A percentile compares a stretch with the other conserved stretches of the same genome.
phyloP scores from a whole-genome alignment of 106 monocot species.

The Apostasia shenzhenica region DNA sequence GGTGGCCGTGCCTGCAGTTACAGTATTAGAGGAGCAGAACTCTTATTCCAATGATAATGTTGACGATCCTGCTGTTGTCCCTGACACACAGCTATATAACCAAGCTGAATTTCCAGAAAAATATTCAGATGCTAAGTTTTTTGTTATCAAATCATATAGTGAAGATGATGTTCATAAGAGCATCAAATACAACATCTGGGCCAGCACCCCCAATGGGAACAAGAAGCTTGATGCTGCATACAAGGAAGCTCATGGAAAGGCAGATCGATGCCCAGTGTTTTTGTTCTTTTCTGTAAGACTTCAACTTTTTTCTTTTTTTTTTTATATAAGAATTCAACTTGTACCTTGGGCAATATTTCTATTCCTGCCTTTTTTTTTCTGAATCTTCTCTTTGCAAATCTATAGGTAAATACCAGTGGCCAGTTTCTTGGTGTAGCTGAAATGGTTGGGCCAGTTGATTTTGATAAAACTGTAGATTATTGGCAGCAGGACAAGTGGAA shows the following conservation, averaged over 20 bases:
- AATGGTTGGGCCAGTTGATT: conserved; percentile 88
- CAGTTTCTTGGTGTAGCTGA: conserved; percentile 97
- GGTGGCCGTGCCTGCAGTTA: conserved; percentile 22
- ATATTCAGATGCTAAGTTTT: conserved; percentile 71
- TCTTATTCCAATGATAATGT: conserved; percentile 25
- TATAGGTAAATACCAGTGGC: conserved; percentile 82
- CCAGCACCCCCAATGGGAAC: conserved; percentile 85
- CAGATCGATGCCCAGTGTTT: conserved; percentile 57
- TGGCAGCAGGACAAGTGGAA: conserved; percentile 97
- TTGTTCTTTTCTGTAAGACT: conserved; percentile 82
- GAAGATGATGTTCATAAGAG: conserved; percentile 98
- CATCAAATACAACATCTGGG: conserved; percentile 85
- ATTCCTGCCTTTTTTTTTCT: background rate
- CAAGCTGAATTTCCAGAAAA: conserved; percentile 42
- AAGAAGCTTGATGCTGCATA: conserved; percentile 83
- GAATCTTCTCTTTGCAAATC: background rate
- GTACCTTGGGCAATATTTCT: background rate
- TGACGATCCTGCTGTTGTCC: conserved; percentile 25
- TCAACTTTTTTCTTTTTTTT: background rate
- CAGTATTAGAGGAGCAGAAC: conserved; percentile 45
- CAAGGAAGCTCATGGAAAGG: conserved; percentile 52
- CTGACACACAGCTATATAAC: conserved; percentile 60
- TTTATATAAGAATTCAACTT: background rate
- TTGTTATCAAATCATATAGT: conserved; percentile 88
- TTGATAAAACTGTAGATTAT: conserved; percentile 78